Evolutionary conservation across 1,284 basidiomycete genomes (phyloP).

Genomic region (Trichosporon asahii): DNA sequence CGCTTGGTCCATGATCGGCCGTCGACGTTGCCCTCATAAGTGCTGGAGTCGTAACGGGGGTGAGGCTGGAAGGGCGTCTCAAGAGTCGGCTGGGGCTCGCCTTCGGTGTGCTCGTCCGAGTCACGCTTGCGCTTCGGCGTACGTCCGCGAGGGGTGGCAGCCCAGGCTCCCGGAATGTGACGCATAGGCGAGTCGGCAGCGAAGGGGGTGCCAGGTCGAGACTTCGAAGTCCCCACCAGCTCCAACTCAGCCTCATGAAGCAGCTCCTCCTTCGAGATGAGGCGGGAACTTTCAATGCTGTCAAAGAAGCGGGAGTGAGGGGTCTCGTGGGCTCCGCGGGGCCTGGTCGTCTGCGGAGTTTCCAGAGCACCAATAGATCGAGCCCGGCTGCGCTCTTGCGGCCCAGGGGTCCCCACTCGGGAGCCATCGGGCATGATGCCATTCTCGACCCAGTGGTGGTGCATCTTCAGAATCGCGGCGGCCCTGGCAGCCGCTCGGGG

Average conservation of each 20-base stretch:
- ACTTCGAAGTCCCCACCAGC: not conserved
- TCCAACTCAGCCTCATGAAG: conserved; percentile 16
- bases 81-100: not conserved
- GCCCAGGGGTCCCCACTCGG: not conserved
- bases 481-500: conserved; percentile 78
- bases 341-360: not conserved
- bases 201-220: not conserved
- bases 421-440: conserved; percentile 41
- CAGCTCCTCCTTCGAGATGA: conserved; percentile 43
- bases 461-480: conserved; percentile 81
- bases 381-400: conserved; percentile 42
- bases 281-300: conserved; percentile 29
- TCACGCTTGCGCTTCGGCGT: conserved; percentile 18
- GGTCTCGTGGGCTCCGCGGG: not conserved
- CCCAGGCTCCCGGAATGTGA: conserved; percentile 31
- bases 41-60: not conserved
- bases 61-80: not conserved
- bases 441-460: conserved; percentile 77
- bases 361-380: conserved; percentile 10
- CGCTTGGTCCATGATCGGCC: conserved; percentile 33
- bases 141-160: not conserved
- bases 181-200: not conserved
- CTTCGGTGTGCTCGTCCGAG: not conserved
- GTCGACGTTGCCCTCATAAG: not conserved
- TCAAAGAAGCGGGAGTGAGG: conserved; percentile 36